A percentile compares a stretch with the other conserved stretches of the same genome.
Evolutionary conservation across 306 rosid genomes (phyloP).

Genomic region (Morella rubra): DNA sequence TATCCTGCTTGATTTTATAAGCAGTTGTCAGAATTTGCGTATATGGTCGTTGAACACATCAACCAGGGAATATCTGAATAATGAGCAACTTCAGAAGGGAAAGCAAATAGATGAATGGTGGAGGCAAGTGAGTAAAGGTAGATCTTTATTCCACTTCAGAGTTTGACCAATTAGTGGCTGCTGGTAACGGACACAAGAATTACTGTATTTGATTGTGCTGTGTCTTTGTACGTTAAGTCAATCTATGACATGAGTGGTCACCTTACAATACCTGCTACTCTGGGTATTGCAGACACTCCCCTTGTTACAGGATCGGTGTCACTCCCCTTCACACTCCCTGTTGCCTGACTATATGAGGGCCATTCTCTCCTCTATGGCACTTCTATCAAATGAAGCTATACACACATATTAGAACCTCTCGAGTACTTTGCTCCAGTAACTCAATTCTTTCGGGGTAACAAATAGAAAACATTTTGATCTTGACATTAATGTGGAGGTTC

Average conservation of each 20-base stretch:
- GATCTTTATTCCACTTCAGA: not conserved
- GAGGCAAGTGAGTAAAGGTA: slow-evolving; percentile 97
- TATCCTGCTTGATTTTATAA: slow-evolving; percentile 86
- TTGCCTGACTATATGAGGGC: not conserved
- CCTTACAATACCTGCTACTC: not conserved
- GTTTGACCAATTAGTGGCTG: slow-evolving; percentile 12
- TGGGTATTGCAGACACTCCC: slow-evolving; percentile 11
- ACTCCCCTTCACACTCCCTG: not conserved
- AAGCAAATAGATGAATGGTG: slow-evolving; percentile 99
- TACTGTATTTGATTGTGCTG: slow-evolving; percentile 15
- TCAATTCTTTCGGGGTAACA: not conserved
- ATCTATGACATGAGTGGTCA: slow-evolving; percentile 3
- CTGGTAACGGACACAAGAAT: slow-evolving; percentile 21
- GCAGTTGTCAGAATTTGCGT: slow-evolving; percentile 98
- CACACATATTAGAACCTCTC: not conserved
- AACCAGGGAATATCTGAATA: slow-evolving; percentile 86
- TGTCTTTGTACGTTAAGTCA: slow-evolving; percentile 13
- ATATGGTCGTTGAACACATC: slow-evolving; percentile 93
- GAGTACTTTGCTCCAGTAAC: too few species aligned
- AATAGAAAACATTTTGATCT: not conserved
- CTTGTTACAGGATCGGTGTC: not conserved
- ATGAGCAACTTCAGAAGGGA: slow-evolving; percentile 97
- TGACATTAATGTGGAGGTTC: not conserved
- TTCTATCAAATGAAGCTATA: not conserved
- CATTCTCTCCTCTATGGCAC: not conserved